These are phyloP conservation scores for Solanum piurae DNA, from an alignment of 257 asterid species.

Conservation along the genomic window DNA sequence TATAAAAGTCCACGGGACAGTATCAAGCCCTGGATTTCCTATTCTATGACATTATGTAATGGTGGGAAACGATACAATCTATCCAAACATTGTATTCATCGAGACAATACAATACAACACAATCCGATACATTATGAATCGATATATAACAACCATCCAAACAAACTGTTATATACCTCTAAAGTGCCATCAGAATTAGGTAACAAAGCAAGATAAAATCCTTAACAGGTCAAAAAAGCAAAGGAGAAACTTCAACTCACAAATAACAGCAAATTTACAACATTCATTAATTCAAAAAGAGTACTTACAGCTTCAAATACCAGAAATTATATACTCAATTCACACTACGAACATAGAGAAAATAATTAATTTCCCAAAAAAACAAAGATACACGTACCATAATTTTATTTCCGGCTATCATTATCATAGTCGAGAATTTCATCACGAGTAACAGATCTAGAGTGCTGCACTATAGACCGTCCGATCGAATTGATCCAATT, in stretches of 20 bases:
- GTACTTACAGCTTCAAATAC: background rate
- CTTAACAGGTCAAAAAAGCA: background rate
- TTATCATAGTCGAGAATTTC: slow-evolving; percentile 83
- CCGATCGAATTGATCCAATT: slow-evolving; percentile 96
- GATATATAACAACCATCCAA: background rate
- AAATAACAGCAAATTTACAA: background rate
- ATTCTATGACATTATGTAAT: background rate
- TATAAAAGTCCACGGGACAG: background rate
- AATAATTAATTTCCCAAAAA: background rate
- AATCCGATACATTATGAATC: background rate
- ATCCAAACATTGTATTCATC: background rate
- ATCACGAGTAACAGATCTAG: slow-evolving; percentile 72
- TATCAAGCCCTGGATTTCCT: background rate
- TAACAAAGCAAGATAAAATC: background rate
- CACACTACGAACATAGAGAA: background rate
- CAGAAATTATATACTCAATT: background rate
- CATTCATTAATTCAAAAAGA: background rate
- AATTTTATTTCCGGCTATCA: slow-evolving; percentile 30
- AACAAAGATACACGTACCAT: background rate
- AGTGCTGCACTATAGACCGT: slow-evolving; percentile 76
- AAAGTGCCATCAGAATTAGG: background rate
- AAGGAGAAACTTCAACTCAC: background rate
- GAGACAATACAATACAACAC: background rate
- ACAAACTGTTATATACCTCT: background rate
- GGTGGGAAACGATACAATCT: background rate